Evolutionary conservation across 768 basidiomycete species (phyloP).

Genomic region (Chalciporus piperatus): DNA sequence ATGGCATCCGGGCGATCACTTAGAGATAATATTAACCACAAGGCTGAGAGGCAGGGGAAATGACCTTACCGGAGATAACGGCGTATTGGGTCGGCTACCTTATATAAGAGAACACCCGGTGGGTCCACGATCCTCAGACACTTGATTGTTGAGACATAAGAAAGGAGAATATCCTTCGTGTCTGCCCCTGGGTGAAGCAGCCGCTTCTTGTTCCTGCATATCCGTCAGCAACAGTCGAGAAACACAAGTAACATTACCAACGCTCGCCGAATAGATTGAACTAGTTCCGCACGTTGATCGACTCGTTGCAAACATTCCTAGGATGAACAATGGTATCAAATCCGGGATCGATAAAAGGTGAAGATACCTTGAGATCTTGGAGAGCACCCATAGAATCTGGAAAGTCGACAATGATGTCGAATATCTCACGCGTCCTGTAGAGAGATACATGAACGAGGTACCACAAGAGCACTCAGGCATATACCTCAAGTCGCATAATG

Average conservation of each 20-base stretch:
- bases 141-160: constrained; percentile 91
- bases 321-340: not conserved
- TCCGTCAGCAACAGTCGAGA: constrained; percentile 5
- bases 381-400: constrained; percentile 85
- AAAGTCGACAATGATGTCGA: constrained; percentile 94
- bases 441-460: not conserved
- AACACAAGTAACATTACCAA: constrained; percentile 30
- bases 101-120: constrained; percentile 86
- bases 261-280: constrained; percentile 77
- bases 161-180: constrained; percentile 83
- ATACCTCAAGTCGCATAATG: constrained; percentile 81
- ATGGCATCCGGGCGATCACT: constrained; percentile 93
- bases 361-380: constrained; percentile 73
- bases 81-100: constrained; percentile 91
- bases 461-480: constrained; percentile 19
- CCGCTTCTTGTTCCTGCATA: constrained; percentile 71
- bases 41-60: not conserved
- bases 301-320: constrained; percentile 80
- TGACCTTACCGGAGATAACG: constrained; percentile 70
- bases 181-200: constrained; percentile 95
- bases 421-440: constrained; percentile 76
- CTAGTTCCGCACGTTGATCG: constrained; percentile 74
- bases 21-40: constrained; percentile 1
- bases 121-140: constrained; percentile 90
- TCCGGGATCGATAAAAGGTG: not conserved